Conservation (phyloP, 164 flowering plant genomes). For the Cinnamomum micranthum region DNA sequence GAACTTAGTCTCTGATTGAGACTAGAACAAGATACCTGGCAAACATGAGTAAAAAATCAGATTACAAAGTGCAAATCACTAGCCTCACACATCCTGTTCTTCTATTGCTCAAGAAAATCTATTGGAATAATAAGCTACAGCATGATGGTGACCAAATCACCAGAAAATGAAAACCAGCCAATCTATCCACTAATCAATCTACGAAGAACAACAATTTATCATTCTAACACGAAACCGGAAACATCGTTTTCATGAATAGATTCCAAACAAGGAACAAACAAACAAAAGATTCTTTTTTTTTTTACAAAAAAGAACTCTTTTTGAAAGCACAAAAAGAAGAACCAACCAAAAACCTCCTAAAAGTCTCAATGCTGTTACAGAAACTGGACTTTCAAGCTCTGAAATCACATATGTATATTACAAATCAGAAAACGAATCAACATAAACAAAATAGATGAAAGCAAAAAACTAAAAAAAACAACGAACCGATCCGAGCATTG, state of each 20-base stretch:
- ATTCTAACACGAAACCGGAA: neutral
- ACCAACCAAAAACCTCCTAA: neutral
- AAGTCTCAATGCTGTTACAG: neutral
- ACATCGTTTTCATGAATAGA: neutral
- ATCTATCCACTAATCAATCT: neutral
- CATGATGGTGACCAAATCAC: neutral
- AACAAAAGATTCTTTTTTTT: too few relatives aligned
- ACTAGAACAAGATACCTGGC: slow-evolving; percentile 6
- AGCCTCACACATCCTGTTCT: neutral
- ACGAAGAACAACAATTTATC: too few relatives aligned
- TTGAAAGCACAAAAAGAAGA: neutral
- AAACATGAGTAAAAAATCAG: neutral
- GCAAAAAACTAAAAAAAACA: too few relatives aligned
- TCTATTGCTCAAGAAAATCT: neutral
- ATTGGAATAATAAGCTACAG: neutral
- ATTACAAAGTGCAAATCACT: neutral
- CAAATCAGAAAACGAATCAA: too few relatives aligned
- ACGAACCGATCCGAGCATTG: too few relatives aligned
- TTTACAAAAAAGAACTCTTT: too few relatives aligned
- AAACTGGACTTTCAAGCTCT: neutral
- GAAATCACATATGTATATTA: neutral
- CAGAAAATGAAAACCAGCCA: neutral
- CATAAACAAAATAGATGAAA: too few relatives aligned
- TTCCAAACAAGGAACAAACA: too few relatives aligned
- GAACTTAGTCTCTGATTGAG: slow-evolving; percentile 5